phyloP scores from a whole-genome alignment of 345 rosid genomes.

The Gossypium stocksii region DNA sequence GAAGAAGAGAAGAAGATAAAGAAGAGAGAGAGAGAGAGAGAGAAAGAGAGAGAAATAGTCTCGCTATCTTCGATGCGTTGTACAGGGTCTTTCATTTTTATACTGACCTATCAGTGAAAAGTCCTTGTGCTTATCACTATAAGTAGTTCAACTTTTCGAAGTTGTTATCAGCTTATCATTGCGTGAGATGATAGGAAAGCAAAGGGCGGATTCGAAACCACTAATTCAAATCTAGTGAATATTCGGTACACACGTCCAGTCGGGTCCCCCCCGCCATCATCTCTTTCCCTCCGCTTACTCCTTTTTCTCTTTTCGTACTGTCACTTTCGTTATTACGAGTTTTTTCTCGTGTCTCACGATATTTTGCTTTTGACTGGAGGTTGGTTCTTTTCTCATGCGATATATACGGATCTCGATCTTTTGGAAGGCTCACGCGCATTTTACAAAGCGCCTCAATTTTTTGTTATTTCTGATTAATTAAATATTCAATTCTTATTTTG shows the following conservation, averaged over 20 bases:
- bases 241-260: conserved; percentile 62
- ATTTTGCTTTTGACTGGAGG: no score
- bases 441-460: no score
- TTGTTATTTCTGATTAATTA: no score
- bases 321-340: no score
- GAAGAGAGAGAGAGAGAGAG: conserved; percentile 32
- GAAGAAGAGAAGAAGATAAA: conserved; percentile 29
- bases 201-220: conserved; percentile 57
- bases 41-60: conserved; percentile 40
- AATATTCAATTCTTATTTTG: no score
- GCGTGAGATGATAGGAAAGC: conserved; percentile 23
- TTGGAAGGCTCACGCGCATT: no score
- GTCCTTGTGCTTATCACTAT: accelerated
- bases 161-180: background rate
- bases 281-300: no score
- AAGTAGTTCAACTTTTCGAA: accelerated
- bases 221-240: conserved; percentile 62
- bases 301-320: no score
- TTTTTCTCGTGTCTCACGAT: no score
- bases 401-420: no score
- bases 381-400: no score
- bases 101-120: conserved; percentile 47
- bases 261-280: background rate
- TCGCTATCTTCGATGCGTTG: conserved; percentile 91
- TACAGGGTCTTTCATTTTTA: conserved; percentile 37